phyloP scores from a whole-genome alignment of 176 grass and related monocot species.

The Dendrocalamus sinicus region DNA sequence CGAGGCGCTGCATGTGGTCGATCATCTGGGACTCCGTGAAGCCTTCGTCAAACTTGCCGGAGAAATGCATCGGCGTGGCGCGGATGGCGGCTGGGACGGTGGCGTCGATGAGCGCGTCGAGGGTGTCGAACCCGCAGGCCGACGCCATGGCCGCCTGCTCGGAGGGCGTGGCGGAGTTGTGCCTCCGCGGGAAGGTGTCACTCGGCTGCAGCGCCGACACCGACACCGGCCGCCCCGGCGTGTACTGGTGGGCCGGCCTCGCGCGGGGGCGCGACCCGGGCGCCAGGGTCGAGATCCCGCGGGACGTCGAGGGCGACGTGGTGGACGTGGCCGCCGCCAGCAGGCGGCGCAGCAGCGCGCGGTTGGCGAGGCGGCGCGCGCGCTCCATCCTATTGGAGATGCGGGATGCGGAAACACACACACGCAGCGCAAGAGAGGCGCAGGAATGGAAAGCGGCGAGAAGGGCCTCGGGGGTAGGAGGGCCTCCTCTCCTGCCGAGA shows the following conservation, averaged over 20 bases:
- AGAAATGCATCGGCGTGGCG: conserved; percentile 65
- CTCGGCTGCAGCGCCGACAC: conserved; percentile 70
- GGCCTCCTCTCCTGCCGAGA: conserved; percentile 53
- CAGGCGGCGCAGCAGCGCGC: conserved; percentile 75
- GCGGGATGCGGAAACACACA: background rate
- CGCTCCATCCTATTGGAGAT: conserved; percentile 60
- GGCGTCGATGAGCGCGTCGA: conserved; percentile 83
- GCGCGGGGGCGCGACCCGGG: conserved; percentile 19
- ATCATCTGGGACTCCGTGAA: conserved; percentile 94
- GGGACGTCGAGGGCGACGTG: conserved; percentile 48
- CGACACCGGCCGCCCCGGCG: conserved; percentile 48
- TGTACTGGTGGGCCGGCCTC: conserved; percentile 39
- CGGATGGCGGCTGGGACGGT: conserved; percentile 70
- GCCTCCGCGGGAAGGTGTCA: conserved; percentile 88
- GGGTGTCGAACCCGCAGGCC: conserved; percentile 62
- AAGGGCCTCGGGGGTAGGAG: background rate
- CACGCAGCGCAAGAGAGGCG: background rate
- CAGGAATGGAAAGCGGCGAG: conserved; percentile 32
- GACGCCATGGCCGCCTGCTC: conserved; percentile 79
- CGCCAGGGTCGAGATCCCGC: conserved; percentile 52
- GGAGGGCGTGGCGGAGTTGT: conserved; percentile 83
- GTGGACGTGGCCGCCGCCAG: conserved; percentile 42
- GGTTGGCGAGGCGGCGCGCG: conserved; percentile 76
- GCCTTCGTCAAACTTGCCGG: conserved; percentile 69
- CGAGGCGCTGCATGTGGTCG: conserved; percentile 78